These are phyloP conservation scores for Terana coerulea DNA, from an alignment of 768 basidiomycete genomes.

Conservation along the genomic window DNA sequence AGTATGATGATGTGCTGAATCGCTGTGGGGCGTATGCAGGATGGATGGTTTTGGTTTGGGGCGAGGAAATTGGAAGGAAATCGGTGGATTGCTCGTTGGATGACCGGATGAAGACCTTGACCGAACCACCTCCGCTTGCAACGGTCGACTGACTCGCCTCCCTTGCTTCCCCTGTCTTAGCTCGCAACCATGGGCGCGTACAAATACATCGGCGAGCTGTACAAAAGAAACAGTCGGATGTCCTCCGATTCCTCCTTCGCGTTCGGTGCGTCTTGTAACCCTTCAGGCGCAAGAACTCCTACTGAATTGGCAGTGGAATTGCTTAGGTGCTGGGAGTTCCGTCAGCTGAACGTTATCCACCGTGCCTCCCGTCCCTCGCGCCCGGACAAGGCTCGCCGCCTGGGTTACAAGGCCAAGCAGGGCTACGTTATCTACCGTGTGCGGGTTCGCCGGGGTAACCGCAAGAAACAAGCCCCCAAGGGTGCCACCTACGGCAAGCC, in stretches of 20 bases:
- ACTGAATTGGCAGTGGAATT: background rate
- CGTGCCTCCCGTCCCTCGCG: slow-evolving; percentile 97
- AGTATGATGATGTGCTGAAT: slow-evolving; percentile 16
- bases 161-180: slow-evolving; percentile 23
- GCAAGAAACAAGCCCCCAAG: slow-evolving; percentile 98
- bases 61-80: slow-evolving; percentile 13
- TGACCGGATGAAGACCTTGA: slow-evolving; percentile 20
- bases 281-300: background rate
- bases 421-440: slow-evolving; percentile 98
- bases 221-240: slow-evolving; percentile 99
- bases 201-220: slow-evolving; percentile 95
- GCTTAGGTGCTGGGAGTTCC: slow-evolving; percentile 93
- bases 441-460: slow-evolving; percentile 95
- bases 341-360: slow-evolving; percentile 97
- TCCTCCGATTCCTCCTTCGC: slow-evolving; percentile 95
- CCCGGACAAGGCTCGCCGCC: slow-evolving; percentile 97
- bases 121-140: slow-evolving; percentile 1
- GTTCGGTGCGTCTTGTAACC: slow-evolving; percentile 61
- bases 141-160: slow-evolving; percentile 15
- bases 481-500: slow-evolving; percentile 99
- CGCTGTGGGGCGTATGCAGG: slow-evolving; percentile 6
- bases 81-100: slow-evolving; percentile 27
- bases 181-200: slow-evolving; percentile 84
- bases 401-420: slow-evolving; percentile 99
- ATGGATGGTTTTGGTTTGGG: background rate